A percentile compares a stretch with the other conserved stretches of the same genome.
These are phyloP conservation scores for Pseudogymnoascus sp. DNA, from an alignment of 2,329 filamentous ascomycete species.

Conservation along the genomic window DNA sequence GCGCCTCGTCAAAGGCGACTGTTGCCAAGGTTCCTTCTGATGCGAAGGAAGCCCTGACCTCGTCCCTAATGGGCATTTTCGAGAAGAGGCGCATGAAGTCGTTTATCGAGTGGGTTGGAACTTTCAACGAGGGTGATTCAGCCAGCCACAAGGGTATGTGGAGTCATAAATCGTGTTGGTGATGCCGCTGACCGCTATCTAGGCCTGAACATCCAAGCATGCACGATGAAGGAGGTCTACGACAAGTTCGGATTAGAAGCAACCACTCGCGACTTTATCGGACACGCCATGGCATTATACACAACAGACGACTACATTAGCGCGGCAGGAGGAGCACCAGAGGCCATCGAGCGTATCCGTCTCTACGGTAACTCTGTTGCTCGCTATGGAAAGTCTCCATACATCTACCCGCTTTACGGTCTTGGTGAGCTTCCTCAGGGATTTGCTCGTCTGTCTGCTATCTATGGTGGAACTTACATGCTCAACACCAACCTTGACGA, in stretches of 20 bases:
- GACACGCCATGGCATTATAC: constrained; percentile 96
- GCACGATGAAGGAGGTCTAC: constrained; percentile 97
- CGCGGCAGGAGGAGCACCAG: constrained; percentile 62
- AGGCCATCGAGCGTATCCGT: constrained; percentile 84
- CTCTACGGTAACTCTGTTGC: constrained; percentile 97
- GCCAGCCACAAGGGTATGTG: constrained; percentile 77
- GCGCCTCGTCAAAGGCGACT: constrained; percentile 70
- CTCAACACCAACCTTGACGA: constrained; percentile 93
- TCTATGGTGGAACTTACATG: constrained; percentile 99
- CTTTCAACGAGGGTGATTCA: constrained; percentile 73
- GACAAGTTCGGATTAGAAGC: constrained; percentile 94
- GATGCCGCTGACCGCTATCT: constrained; percentile 18
- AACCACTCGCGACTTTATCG: constrained; percentile 87
- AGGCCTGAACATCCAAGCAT: constrained; percentile 72
- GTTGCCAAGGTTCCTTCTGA: constrained; percentile 96
- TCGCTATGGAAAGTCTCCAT: constrained; percentile 94
- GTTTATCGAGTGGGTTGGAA: constrained; percentile 92
- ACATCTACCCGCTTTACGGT: constrained; percentile 98
- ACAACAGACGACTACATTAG: constrained; percentile 81
- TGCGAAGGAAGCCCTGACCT: constrained; percentile 80
- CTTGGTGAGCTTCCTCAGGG: constrained; percentile 95
- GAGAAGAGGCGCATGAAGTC: constrained; percentile 96
- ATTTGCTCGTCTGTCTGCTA: constrained; percentile 92
- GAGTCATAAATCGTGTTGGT: neutral
- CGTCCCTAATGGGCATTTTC: constrained; percentile 91